These are phyloP conservation scores for Russula ochroleuca DNA, from an alignment of 768 basidiomycete species.

Conservation along the genomic window DNA sequence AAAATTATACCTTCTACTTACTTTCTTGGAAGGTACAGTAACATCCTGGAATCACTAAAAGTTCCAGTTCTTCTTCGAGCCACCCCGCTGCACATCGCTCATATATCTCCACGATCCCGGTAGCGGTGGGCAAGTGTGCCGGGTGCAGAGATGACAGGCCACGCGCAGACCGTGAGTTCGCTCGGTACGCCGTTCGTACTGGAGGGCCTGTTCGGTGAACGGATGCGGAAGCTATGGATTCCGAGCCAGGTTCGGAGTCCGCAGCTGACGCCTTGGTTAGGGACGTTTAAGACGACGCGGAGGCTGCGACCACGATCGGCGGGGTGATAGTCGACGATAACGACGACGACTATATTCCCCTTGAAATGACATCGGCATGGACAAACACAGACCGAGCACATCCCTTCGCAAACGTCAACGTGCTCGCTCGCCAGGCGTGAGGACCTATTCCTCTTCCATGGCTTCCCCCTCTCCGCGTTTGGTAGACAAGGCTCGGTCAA, in stretches of 20 bases:
- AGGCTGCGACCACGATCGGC: neutral
- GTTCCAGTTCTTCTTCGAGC: too few species aligned
- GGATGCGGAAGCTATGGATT: slow-evolving; percentile 64
- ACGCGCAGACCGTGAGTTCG: slow-evolving; percentile 65
- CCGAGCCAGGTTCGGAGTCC: slow-evolving; percentile 31
- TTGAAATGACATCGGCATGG: too few species aligned
- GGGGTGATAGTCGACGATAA: slow-evolving; percentile 10
- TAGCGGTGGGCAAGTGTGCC: slow-evolving; percentile 46
- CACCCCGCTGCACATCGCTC: slow-evolving; percentile 66
- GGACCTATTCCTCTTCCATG: too few species aligned
- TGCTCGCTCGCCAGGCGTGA: too few species aligned
- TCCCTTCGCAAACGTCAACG: too few species aligned
- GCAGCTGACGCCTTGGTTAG: slow-evolving; percentile 23
- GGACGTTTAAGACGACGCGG: slow-evolving; percentile 14
- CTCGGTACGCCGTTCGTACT: slow-evolving; percentile 78
- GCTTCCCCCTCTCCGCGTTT: too few species aligned
- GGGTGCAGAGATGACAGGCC: slow-evolving; percentile 75
- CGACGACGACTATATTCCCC: neutral
- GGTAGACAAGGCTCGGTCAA: too few species aligned
- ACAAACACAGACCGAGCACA: too few species aligned
- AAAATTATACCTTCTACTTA: slow-evolving; percentile 20
- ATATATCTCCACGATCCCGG: slow-evolving; percentile 51
- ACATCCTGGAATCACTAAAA: too few species aligned
- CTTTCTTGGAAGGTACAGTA: too few species aligned
- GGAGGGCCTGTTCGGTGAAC: slow-evolving; percentile 74